Conservation (phyloP, 768 basidiomycete species). For the Kwoniella pini region DNA sequence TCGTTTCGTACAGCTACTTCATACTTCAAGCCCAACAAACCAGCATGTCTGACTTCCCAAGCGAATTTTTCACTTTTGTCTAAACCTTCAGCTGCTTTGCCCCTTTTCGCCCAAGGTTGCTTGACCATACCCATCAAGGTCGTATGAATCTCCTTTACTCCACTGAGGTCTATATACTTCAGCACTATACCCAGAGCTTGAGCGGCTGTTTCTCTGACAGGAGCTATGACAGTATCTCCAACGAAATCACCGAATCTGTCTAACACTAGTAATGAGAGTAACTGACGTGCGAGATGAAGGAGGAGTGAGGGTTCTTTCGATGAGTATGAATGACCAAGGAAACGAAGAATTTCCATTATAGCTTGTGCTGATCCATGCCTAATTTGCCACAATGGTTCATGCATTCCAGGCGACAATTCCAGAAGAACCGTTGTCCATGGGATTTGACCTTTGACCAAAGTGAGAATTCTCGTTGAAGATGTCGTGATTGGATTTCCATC, state of each 20-base stretch:
- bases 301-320: constrained; percentile 22
- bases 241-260: constrained; percentile 99
- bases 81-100: constrained; percentile 36
- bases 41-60: constrained; percentile 99
- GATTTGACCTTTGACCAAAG: constrained; percentile 26
- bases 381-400: constrained; percentile 83
- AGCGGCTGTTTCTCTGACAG: constrained; percentile 92
- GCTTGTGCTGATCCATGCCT: constrained; percentile 93
- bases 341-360: constrained; percentile 71
- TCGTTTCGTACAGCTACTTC: constrained; percentile 92
- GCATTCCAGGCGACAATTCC: constrained; percentile 76
- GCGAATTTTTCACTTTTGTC: constrained; percentile 60
- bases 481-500: constrained; percentile 36
- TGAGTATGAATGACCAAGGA: constrained; percentile 13
- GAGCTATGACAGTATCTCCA: constrained; percentile 94
- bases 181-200: constrained; percentile 89
- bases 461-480: constrained; percentile 17
- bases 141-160: constrained; percentile 74
- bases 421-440: constrained; percentile 65
- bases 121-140: constrained; percentile 90
- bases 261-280: constrained; percentile 84
- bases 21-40: constrained; percentile 93
- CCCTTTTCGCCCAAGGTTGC: constrained; percentile 66
- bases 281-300: constrained; percentile 68
- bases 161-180: constrained; percentile 79